A percentile compares a stretch with the other conserved stretches of the same genome.
These are phyloP conservation scores for Pseudogymnoascus sp. DNA, from an alignment of 2,329 filamentous ascomycete species.

Conservation along the genomic window DNA sequence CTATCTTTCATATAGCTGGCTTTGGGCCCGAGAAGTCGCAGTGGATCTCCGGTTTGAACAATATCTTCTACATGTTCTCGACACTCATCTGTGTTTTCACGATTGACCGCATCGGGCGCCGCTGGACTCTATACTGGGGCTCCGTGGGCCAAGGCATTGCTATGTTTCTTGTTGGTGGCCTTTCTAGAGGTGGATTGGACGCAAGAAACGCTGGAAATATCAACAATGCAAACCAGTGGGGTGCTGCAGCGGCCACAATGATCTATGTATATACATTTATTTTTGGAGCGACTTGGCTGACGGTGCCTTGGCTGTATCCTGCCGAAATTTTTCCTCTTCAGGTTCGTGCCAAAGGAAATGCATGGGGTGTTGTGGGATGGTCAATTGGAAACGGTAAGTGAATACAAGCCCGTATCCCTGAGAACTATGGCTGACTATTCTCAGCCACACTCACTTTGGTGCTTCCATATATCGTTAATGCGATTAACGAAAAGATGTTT, in stretches of 20 bases:
- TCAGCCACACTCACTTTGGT: neutral
- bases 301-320: constrained; percentile 55
- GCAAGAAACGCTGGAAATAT: constrained; percentile 39
- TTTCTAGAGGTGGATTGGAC: constrained; percentile 41
- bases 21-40: constrained; percentile 52
- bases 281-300: constrained; percentile 47
- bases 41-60: constrained; percentile 54
- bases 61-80: constrained; percentile 52
- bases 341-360: constrained; percentile 65
- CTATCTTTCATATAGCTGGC: constrained; percentile 59
- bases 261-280: constrained; percentile 61
- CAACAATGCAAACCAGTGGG: constrained; percentile 40
- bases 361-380: constrained; percentile 71
- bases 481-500: constrained; percentile 61
- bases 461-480: constrained; percentile 31
- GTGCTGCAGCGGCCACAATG: constrained; percentile 59
- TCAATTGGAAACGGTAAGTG: constrained; percentile 57
- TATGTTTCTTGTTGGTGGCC: constrained; percentile 59
- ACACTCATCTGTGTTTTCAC: constrained; percentile 65
- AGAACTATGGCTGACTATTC: neutral
- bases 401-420: neutral
- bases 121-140: constrained; percentile 64
- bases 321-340: constrained; percentile 68
- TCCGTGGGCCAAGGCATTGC: constrained; percentile 54
- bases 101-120: constrained; percentile 58